These are phyloP conservation scores for Anisodus tanguticus DNA, from an alignment of 257 asterid genomes.

Conservation along the genomic window DNA sequence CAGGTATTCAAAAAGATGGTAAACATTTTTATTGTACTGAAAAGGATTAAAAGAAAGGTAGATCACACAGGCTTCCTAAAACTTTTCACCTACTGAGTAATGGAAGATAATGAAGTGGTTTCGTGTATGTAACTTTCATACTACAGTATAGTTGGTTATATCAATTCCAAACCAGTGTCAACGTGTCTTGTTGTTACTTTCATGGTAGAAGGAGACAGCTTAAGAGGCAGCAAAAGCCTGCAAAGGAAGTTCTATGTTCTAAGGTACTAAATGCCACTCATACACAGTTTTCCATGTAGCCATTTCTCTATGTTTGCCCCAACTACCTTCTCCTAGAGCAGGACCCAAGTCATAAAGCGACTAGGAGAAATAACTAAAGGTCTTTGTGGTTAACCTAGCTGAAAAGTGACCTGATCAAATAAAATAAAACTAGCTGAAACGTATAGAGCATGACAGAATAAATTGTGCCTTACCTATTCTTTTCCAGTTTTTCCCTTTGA, in stretches of 20 bases:
- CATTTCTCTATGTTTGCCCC: not conserved
- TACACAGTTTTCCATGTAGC: not conserved
- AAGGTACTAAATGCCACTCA: not conserved
- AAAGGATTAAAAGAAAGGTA: not conserved
- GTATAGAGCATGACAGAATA: not conserved
- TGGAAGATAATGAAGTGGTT: not conserved
- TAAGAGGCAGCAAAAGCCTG: not conserved
- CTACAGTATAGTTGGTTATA: not conserved
- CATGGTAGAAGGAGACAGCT: not conserved
- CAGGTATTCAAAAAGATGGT: slow-evolving; percentile 1
- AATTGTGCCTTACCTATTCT: slow-evolving; percentile 53
- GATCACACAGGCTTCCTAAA: not conserved
- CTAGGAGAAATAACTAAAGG: slow-evolving; percentile 30
- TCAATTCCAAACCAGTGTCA: not conserved
- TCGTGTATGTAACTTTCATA: not conserved
- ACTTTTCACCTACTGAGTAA: not conserved
- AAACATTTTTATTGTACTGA: not conserved
- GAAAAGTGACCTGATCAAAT: not conserved
- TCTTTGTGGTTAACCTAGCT: not conserved
- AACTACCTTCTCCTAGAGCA: not conserved
- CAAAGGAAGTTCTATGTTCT: not conserved
- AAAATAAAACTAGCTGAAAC: not conserved
- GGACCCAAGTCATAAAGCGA: not conserved
- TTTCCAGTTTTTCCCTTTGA: slow-evolving; percentile 77
- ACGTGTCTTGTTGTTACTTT: not conserved